Conservation (phyloP, 1,284 basidiomycete species). For the Boletus hoseneyae region DNA sequence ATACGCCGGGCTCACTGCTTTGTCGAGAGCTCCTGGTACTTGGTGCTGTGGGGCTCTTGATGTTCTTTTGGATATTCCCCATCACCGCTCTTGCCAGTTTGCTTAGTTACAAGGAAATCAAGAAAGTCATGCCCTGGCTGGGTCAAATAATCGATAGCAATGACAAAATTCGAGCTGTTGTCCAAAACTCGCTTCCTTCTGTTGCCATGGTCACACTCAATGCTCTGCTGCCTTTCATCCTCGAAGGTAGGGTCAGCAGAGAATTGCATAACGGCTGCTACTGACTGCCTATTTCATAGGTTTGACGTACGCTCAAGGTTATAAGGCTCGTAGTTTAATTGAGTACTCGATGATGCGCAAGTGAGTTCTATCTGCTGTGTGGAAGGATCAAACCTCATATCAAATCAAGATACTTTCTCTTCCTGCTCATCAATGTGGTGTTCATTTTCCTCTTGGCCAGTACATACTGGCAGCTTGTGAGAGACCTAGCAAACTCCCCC, state of each 20-base stretch:
- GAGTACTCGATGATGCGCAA: slow-evolving; percentile 94
- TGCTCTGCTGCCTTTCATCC: slow-evolving; percentile 82
- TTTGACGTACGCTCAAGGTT: slow-evolving; percentile 86
- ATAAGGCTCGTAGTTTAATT: slow-evolving; percentile 85
- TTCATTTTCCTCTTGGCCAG: slow-evolving; percentile 93
- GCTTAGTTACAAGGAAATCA: slow-evolving; percentile 89
- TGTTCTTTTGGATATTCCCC: slow-evolving; percentile 87
- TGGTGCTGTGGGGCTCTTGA: slow-evolving; percentile 60
- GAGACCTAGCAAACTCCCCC: slow-evolving; percentile 84
- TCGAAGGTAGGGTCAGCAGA: slow-evolving; percentile 65
- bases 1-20: slow-evolving; percentile 53
- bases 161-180: slow-evolving; percentile 77
- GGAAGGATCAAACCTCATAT: slow-evolving; percentile 6
- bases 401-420: slow-evolving; percentile 79
- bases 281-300: slow-evolving; percentile 40
- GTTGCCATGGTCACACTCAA: slow-evolving; percentile 90
- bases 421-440: slow-evolving; percentile 91
- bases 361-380: slow-evolving; percentile 41
- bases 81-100: slow-evolving; percentile 82
- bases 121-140: slow-evolving; percentile 85
- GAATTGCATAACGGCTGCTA: background rate
- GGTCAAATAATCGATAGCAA: slow-evolving; percentile 75
- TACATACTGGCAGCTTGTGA: slow-evolving; percentile 86
- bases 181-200: slow-evolving; percentile 91
- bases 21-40: slow-evolving; percentile 72